These are phyloP conservation scores for Quercus bicolor DNA, from an alignment of 306 rosid species.

Conservation along the genomic window DNA sequence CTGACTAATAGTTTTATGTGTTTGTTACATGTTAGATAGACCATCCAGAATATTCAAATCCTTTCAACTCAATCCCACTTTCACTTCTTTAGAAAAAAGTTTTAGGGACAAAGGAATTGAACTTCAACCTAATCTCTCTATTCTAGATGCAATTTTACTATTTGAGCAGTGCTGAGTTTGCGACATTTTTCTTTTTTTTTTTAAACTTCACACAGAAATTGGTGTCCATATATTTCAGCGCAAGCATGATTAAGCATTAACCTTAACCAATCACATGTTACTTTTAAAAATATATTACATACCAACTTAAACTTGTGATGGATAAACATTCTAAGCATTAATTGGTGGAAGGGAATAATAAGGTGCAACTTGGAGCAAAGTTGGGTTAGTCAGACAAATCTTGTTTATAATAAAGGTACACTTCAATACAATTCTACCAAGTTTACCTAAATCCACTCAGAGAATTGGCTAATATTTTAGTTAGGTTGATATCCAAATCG, in stretches of 20 bases:
- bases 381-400: neutral
- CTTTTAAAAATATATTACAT: too few relatives aligned
- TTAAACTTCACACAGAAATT: too few relatives aligned
- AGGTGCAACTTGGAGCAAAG: neutral
- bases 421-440: neutral
- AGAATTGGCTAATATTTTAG: neutral
- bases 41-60: neutral
- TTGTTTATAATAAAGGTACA: neutral
- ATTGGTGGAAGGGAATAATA: neutral
- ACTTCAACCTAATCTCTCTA: neutral
- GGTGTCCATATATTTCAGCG: too few relatives aligned
- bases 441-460: conserved; percentile 27
- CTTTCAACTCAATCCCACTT: neutral
- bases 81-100: neutral
- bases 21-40: neutral
- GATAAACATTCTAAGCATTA: too few relatives aligned
- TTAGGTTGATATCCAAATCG: neutral
- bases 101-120: neutral
- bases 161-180: too few relatives aligned
- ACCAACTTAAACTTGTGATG: too few relatives aligned
- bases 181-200: too few relatives aligned
- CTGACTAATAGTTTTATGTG: neutral
- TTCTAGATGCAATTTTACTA: too few relatives aligned
- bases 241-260: too few relatives aligned
- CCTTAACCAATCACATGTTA: too few relatives aligned